phyloP scores from a whole-genome alignment of 1,284 basidiomycete species.

The Cutaneotrichosporon mucoides region DNA sequence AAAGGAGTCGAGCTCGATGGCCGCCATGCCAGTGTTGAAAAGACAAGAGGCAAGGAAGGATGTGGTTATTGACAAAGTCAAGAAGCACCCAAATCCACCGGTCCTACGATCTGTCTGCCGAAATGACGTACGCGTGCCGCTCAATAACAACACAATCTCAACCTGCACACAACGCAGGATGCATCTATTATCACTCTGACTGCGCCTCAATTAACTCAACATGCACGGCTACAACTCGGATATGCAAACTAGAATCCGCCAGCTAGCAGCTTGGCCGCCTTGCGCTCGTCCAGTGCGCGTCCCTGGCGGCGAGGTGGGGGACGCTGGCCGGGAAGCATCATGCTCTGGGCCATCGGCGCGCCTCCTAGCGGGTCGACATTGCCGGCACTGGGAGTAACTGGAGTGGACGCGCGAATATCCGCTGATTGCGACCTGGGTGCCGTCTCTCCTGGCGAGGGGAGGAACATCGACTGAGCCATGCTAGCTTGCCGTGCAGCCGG shows the following conservation, averaged over 20 bases:
- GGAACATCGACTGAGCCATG: conserved; percentile 38
- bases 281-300: conserved; percentile 40
- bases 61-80: too few species aligned
- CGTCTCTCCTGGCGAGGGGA: conserved; percentile 23
- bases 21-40: too few species aligned
- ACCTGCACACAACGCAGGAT: background rate
- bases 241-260: conserved; percentile 36
- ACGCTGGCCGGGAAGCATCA: conserved; percentile 33
- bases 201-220: background rate
- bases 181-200: too few species aligned
- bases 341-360: conserved; percentile 38
- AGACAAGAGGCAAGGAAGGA: too few species aligned
- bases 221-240: background rate
- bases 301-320: conserved; percentile 23
- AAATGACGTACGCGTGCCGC: too few species aligned
- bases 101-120: too few species aligned
- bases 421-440: conserved; percentile 5
- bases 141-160: too few species aligned
- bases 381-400: conserved; percentile 3
- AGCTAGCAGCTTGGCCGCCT: conserved; percentile 45
- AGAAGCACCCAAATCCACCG: too few species aligned
- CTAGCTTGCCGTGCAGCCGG: background rate
- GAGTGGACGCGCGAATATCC: conserved; percentile 9
- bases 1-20: too few species aligned
- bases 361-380: conserved; percentile 13